phyloP scores from a whole-genome alignment of 495 filamentous ascomycete genomes.

The Penicillium arizonense region DNA sequence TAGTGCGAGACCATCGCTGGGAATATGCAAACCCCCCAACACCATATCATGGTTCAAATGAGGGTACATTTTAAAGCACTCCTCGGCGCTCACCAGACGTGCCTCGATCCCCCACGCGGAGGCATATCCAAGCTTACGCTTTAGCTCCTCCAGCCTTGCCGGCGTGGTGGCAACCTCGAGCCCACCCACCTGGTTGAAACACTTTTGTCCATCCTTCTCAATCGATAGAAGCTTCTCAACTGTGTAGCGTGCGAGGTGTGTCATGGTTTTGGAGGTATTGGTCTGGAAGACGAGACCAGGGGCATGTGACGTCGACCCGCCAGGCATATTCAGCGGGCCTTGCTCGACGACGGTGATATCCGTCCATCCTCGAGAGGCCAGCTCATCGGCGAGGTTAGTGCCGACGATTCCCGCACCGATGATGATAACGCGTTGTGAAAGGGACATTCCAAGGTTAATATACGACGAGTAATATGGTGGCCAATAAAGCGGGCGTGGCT shows the following conservation, averaged over 20 bases:
- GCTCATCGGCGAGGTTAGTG: constrained; percentile 52
- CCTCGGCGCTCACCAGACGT: constrained; percentile 37
- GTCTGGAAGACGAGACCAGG: constrained; percentile 54
- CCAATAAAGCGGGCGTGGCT: background rate
- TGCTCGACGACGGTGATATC: constrained; percentile 56
- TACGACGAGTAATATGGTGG: background rate
- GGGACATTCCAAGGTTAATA: constrained; percentile 13
- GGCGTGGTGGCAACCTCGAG: constrained; percentile 51
- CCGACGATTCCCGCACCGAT: constrained; percentile 56
- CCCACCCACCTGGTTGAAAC: constrained; percentile 52
- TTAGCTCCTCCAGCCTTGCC: constrained; percentile 46
- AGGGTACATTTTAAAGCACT: constrained; percentile 44
- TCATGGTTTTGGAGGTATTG: constrained; percentile 50
- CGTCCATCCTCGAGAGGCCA: constrained; percentile 48
- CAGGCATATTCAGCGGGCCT: constrained; percentile 49
- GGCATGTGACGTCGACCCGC: constrained; percentile 53
- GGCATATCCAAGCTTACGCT: constrained; percentile 51
- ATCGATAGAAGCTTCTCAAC: constrained; percentile 46
- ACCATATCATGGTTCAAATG: constrained; percentile 43
- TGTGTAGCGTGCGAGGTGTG: constrained; percentile 46
- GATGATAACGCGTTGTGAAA: constrained; percentile 41
- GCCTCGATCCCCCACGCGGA: constrained; percentile 47
- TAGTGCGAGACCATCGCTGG: constrained; percentile 50
- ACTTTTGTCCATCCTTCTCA: constrained; percentile 36
- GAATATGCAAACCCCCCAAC: constrained; percentile 47